Evolutionary conservation across 2,329 filamentous ascomycete species (phyloP), one percentile per base, ranked within the genome.

Genomic region (Cladosporium sp.): DNA sequence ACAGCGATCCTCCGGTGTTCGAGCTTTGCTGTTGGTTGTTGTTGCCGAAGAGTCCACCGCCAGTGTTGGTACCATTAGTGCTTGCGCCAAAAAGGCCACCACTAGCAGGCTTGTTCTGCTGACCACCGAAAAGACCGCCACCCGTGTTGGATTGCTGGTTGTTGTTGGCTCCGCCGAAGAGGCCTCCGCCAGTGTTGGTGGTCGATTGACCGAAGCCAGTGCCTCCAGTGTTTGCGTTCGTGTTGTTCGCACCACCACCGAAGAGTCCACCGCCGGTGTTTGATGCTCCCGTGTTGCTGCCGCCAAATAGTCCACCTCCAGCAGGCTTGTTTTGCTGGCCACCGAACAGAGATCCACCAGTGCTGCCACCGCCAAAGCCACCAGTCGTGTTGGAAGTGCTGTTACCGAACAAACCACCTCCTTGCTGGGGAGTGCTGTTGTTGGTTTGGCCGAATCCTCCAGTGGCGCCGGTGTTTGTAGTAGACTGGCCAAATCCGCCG

Each of bases 291-390:
- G 55, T 56, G 18, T 64, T 54, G 32, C 40, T 51, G 13, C 40
- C 43, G 6, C 72, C 72, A 51, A 76, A 76, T 4, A 74, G 58
- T 17, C 72, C 67, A 24, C 74, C 72, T 12, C 58, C 54, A 17
- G 60, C 53, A 47, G 60, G 54, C 42, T 60, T 64, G 45, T 50
- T 54, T 34, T 60, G 54, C 11, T 52, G 52, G 15, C 54, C 55
- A 12, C 73, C 74, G 53, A 77, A 77, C 37, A 68, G 56, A 19
- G 64, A 68, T 5, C 79, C 61, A 34, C 58, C 61, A 12, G 65
- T 69, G 34, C 73, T 64, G 20, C 47, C 57, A 13, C 52, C 36
- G 61, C 73, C 73, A 58, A 80, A 78, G 40, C 67, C 71, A 59
- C 82, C 82, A 7, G 32, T 36, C 4, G 32, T 36, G 38, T 40